Evolutionary conservation across 768 basidiomycete genomes (phyloP).

Genomic region (Lactifluus pinguis): DNA sequence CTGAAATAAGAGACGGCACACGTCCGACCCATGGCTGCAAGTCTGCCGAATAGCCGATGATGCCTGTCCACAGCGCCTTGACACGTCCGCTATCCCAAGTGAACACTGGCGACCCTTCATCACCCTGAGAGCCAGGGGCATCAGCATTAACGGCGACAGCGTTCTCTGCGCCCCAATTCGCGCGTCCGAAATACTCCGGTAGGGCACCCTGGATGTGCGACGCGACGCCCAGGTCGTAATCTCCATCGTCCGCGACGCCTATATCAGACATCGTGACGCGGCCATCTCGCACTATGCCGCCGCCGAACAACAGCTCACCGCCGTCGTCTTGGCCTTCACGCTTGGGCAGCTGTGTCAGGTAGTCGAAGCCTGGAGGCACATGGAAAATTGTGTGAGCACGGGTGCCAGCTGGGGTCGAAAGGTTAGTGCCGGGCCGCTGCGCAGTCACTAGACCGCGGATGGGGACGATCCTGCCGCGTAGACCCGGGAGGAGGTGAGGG

Average conservation of each 20-base stretch:
- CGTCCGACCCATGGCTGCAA: slow-evolving; percentile 62
- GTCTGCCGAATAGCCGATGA: slow-evolving; percentile 55
- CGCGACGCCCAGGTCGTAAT: slow-evolving; percentile 30
- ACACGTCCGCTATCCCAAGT: slow-evolving; percentile 38
- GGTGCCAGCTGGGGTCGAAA: slow-evolving; percentile 27
- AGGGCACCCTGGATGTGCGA: slow-evolving; percentile 42
- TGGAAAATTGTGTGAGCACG: slow-evolving; percentile 58
- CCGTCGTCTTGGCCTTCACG: slow-evolving; percentile 18
- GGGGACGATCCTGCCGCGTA: slow-evolving; percentile 57
- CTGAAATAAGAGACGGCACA: slow-evolving; percentile 41
- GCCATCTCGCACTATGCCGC: slow-evolving; percentile 35
- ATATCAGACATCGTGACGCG: slow-evolving; percentile 24
- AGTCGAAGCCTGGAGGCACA: slow-evolving; percentile 42
- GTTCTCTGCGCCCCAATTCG: slow-evolving; percentile 36
- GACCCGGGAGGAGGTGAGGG: slow-evolving; percentile 55
- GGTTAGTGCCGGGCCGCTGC: slow-evolving; percentile 42
- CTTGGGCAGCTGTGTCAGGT: slow-evolving; percentile 50
- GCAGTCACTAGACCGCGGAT: slow-evolving; percentile 54
- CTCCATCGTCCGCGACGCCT: slow-evolving; percentile 29
- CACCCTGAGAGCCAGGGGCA: slow-evolving; percentile 9
- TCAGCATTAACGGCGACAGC: not conserved
- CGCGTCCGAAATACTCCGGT: slow-evolving; percentile 42
- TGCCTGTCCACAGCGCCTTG: slow-evolving; percentile 55
- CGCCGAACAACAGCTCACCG: slow-evolving; percentile 57
- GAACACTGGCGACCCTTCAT: no score